Evolutionary conservation across 495 filamentous ascomycete species (phyloP).

Genomic region (Evansstolkia leycettana): DNA sequence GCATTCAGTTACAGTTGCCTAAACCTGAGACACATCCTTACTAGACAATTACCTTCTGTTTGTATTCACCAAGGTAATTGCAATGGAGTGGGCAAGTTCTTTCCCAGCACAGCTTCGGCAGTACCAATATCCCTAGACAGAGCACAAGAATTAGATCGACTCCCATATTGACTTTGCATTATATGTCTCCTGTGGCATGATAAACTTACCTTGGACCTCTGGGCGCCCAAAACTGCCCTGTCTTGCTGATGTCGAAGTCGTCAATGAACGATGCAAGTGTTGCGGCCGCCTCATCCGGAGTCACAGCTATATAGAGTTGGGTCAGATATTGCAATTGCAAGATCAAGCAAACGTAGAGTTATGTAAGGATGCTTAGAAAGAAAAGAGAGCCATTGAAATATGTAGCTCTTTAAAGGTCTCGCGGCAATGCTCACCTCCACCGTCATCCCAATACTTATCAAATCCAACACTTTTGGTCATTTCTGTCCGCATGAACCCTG

Average conservation of each 20-base stretch:
- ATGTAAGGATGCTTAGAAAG: no score
- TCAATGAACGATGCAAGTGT: slow-evolving; percentile 51
- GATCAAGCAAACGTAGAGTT: slow-evolving; percentile 2
- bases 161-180: no score
- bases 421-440: slow-evolving; percentile 39
- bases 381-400: no score
- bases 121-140: slow-evolving; percentile 52
- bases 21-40: no score
- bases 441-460: slow-evolving; percentile 56
- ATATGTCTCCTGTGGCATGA: no score
- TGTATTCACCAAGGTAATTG: slow-evolving; percentile 52
- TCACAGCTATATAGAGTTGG: slow-evolving; percentile 38
- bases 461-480: slow-evolving; percentile 61
- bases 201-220: slow-evolving; percentile 45
- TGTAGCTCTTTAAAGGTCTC: no score
- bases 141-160: slow-evolving; percentile 4
- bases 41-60: no score
- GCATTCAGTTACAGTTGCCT: no score
- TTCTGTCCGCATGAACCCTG: slow-evolving; percentile 65
- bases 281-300: slow-evolving; percentile 51
- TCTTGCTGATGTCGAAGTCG: slow-evolving; percentile 48
- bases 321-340: neutral
- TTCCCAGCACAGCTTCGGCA: slow-evolving; percentile 50
- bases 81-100: slow-evolving; percentile 47
- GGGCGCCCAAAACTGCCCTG: slow-evolving; percentile 62